phyloP scores from a whole-genome alignment of 176 grass and related monocot genomes.

The Aegilops tauschii region DNA sequence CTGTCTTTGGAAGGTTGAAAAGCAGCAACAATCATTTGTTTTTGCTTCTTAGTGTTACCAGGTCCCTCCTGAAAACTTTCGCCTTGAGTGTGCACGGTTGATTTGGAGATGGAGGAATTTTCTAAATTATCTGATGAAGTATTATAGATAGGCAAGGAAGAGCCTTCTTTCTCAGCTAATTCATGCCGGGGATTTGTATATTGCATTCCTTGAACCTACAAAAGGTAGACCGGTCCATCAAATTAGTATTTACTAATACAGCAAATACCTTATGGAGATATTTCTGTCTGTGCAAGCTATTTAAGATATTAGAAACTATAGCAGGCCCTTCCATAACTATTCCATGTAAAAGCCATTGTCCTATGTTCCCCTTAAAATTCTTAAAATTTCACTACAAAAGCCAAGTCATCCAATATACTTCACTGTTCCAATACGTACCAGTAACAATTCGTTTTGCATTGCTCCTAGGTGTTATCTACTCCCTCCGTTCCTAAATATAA shows the following conservation, averaged over 20 bases:
- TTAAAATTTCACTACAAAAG: not conserved
- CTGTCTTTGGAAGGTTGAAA: slow-evolving; percentile 46
- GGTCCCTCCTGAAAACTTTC: slow-evolving; percentile 47
- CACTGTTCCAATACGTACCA: not conserved
- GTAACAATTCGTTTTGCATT: not conserved
- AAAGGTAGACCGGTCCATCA: slow-evolving; percentile 30
- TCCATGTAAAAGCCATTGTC: not conserved
- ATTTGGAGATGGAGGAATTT: slow-evolving; percentile 32
- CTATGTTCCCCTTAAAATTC: not conserved
- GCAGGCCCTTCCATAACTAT: not conserved
- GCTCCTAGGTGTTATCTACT: not conserved
- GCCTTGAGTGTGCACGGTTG: slow-evolving; percentile 56
- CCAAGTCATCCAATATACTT: not conserved
- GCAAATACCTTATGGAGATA: not conserved
- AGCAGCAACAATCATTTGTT: slow-evolving; percentile 67
- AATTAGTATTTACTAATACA: slow-evolving; percentile 30
- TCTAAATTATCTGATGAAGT: slow-evolving; percentile 35
- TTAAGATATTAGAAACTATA: slow-evolving; percentile 26
- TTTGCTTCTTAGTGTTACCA: slow-evolving; percentile 68
- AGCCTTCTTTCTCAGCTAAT: slow-evolving; percentile 52
- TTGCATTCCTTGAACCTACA: slow-evolving; percentile 38
- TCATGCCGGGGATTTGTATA: slow-evolving; percentile 75
- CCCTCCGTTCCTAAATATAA: too few species aligned
- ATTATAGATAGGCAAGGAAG: slow-evolving; percentile 49
- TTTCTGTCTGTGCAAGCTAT: not conserved